These are phyloP conservation scores for Trichophyton benhamiae DNA, from an alignment of 2,329 filamentous ascomycete species.

Conservation along the genomic window DNA sequence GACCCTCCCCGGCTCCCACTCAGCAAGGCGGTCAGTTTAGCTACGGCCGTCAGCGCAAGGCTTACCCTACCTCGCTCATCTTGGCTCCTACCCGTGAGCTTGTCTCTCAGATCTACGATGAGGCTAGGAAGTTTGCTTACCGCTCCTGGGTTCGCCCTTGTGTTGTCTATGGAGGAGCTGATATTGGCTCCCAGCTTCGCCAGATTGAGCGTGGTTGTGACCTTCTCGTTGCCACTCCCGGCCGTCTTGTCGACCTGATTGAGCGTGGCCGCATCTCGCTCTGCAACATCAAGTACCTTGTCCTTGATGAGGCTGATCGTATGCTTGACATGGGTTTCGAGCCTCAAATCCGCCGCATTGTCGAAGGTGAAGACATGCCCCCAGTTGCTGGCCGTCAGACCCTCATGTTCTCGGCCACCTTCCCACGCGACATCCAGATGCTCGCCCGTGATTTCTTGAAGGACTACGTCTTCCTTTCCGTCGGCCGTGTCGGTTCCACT, in stretches of 20 bases:
- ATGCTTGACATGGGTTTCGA: conserved; percentile 99
- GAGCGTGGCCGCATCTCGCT: conserved; percentile 97
- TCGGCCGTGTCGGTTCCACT: conserved; percentile 94
- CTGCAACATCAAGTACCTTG: conserved; percentile 96
- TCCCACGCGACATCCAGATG: conserved; percentile 98
- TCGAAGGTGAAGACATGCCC: conserved; percentile 98
- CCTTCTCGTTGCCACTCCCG: conserved; percentile 89
- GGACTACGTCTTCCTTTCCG: conserved; percentile 98
- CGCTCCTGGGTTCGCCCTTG: conserved; percentile 97
- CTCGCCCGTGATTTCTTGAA: conserved; percentile 96
- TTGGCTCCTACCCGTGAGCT: conserved; percentile 95
- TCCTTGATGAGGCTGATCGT: conserved; percentile 97
- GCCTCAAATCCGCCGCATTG: conserved; percentile 96
- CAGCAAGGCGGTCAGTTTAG: conserved; percentile 49
- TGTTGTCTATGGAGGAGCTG: conserved; percentile 97
- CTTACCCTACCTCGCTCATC: conserved; percentile 90
- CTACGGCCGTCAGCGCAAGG: conserved; percentile 91
- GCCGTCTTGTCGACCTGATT: conserved; percentile 93
- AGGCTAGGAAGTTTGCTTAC: conserved; percentile 96
- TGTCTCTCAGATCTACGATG: conserved; percentile 96
- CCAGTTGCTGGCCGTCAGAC: conserved; percentile 73
- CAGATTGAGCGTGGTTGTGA: conserved; percentile 97
- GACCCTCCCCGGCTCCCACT: conserved; percentile 59
- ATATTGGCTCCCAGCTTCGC: conserved; percentile 94
- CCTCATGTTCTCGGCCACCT: conserved; percentile 99